phyloP scores from a whole-genome alignment of 257 asterid genomes.

The Solanum sejunctum region DNA sequence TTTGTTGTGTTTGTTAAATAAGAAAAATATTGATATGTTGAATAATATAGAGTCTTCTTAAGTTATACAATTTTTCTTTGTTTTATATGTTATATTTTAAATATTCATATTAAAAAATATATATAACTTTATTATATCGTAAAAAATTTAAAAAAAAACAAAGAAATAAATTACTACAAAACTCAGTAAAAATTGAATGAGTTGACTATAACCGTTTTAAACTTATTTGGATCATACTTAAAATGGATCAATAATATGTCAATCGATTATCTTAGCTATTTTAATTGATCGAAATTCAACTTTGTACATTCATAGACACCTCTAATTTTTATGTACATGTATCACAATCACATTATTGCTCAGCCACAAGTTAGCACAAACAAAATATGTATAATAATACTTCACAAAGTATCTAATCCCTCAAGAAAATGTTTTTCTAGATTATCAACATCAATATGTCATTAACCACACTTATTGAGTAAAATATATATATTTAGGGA shows the following conservation, averaged over 20 bases:
- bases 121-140: not conserved
- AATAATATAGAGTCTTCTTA: not conserved
- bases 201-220: not conserved
- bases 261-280: not conserved
- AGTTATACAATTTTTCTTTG: not conserved
- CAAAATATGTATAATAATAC: not conserved
- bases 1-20: no score
- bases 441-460: not conserved
- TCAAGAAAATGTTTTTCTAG: not conserved
- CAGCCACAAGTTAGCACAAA: not conserved
- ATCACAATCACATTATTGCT: not conserved
- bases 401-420: not conserved
- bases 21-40: no score
- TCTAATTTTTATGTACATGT: no score
- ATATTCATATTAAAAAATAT: not conserved
- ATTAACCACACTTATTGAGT: not conserved
- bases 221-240: not conserved
- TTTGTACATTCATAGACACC: no score
- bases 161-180: no score
- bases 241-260: not conserved
- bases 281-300: not conserved
- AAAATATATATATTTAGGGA: not conserved
- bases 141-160: not conserved
- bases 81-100: not conserved
- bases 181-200: no score